Conservation (phyloP, 495 filamentous ascomycete genomes). For the Daldinia caldariorum region DNA sequence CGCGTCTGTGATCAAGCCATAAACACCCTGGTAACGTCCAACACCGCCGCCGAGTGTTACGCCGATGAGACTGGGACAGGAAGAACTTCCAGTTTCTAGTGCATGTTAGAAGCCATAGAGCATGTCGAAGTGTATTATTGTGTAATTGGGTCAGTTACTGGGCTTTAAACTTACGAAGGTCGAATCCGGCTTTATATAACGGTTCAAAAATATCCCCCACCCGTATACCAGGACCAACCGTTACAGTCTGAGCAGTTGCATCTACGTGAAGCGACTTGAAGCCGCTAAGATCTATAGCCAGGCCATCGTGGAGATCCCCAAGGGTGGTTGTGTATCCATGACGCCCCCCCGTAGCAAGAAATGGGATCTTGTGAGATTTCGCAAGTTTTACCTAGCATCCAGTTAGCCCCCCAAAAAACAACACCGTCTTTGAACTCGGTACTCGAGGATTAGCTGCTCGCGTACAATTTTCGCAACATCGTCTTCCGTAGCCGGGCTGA, state of each 20-base stretch:
- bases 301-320: not conserved
- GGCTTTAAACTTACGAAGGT: not conserved
- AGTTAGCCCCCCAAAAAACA: not conserved
- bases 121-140: too few relatives aligned
- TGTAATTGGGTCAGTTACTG: too few relatives aligned
- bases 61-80: too few relatives aligned
- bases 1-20: conserved; percentile 52
- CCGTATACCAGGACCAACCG: not conserved
- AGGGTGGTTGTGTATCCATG: not conserved
- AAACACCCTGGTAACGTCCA: conserved; percentile 48
- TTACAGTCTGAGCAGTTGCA: not conserved
- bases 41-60: conserved; percentile 56
- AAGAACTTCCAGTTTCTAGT: too few relatives aligned
- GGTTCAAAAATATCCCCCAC: not conserved
- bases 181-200: not conserved
- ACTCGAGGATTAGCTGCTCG: not conserved
- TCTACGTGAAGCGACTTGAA: not conserved
- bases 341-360: not conserved
- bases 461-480: not conserved
- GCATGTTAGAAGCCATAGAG: too few relatives aligned
- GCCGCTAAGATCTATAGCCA: not conserved
- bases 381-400: not conserved
- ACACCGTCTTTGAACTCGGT: too few relatives aligned
- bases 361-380: not conserved
- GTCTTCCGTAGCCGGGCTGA: not conserved